phyloP scores from a whole-genome alignment of 305 asterid species.

The Fraxinus velutina region DNA sequence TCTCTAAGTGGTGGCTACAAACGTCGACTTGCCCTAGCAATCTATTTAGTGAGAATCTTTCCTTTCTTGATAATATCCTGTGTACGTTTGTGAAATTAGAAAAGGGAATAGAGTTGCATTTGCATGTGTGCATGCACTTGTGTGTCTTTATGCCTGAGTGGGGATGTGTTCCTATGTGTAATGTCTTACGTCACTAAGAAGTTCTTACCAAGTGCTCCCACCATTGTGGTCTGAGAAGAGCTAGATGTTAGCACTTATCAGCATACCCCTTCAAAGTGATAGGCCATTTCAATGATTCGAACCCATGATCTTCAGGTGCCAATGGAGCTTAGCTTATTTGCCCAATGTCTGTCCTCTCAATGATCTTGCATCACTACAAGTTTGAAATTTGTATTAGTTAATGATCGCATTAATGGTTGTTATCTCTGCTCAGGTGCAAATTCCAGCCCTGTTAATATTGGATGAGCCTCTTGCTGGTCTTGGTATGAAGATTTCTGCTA shows the following conservation, averaged over 20 bases:
- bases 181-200: constrained; percentile 8
- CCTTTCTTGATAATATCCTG: constrained; percentile 10
- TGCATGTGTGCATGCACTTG: neutral
- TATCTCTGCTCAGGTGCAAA: constrained; percentile 63
- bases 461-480: constrained; percentile 99
- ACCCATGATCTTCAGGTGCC: constrained; percentile 17
- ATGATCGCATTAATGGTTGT: constrained; percentile 23
- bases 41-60: constrained; percentile 65
- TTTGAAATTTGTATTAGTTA: constrained; percentile 1
- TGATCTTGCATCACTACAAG: neutral
- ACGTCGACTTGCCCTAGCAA: constrained; percentile 91
- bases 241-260: constrained; percentile 6
- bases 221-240: constrained; percentile 17
- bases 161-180: neutral
- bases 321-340: constrained; percentile 14
- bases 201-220: constrained; percentile 8
- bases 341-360: constrained; percentile 4
- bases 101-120: constrained; percentile 13
- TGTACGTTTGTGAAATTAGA: constrained; percentile 11
- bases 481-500: constrained; percentile 44
- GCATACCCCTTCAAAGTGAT: constrained; percentile 6
- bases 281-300: constrained; percentile 6
- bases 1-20: constrained; percentile 94
- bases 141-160: constrained; percentile 12
- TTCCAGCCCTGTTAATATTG: constrained; percentile 75